A percentile compares a stretch with the other conserved stretches of the same genome.
Conservation (phyloP, 106 monocot genomes). For the Phalaenopsis equestris region DNA sequence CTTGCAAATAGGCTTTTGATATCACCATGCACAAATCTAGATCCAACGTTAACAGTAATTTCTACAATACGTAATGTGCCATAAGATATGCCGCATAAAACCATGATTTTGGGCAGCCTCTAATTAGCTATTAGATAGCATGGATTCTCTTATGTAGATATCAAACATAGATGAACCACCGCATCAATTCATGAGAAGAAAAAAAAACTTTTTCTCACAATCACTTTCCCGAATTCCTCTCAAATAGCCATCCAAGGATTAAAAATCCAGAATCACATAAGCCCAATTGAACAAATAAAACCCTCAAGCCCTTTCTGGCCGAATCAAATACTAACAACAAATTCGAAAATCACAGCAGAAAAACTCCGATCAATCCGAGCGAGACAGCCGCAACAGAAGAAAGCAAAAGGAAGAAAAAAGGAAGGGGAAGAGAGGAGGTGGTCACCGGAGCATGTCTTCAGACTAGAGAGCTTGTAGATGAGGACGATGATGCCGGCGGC, state of each 20-base stretch:
- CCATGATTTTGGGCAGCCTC: neutral
- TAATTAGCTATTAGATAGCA: neutral
- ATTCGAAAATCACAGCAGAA: neutral
- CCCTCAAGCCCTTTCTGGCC: neutral
- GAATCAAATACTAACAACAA: neutral
- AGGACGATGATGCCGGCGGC: constrained; percentile 21
- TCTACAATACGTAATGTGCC: neutral
- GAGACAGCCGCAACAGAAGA: neutral
- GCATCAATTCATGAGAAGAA: no score
- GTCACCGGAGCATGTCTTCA: constrained; percentile 16
- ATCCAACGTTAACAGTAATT: neutral
- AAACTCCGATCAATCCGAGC: neutral
- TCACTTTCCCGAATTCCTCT: no score
- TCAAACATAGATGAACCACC: no score
- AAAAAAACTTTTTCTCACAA: no score
- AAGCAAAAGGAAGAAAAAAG: neutral
- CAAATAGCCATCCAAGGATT: neutral
- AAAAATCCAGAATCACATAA: neutral
- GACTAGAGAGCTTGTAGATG: constrained; percentile 12
- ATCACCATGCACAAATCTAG: no score
- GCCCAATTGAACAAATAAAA: neutral
- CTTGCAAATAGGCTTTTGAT: no score
- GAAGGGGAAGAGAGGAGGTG: neutral
- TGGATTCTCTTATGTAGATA: neutral
- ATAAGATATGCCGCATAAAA: neutral